phyloP scores from a whole-genome alignment of 768 basidiomycete genomes.

The Dentipellis fragilis region DNA sequence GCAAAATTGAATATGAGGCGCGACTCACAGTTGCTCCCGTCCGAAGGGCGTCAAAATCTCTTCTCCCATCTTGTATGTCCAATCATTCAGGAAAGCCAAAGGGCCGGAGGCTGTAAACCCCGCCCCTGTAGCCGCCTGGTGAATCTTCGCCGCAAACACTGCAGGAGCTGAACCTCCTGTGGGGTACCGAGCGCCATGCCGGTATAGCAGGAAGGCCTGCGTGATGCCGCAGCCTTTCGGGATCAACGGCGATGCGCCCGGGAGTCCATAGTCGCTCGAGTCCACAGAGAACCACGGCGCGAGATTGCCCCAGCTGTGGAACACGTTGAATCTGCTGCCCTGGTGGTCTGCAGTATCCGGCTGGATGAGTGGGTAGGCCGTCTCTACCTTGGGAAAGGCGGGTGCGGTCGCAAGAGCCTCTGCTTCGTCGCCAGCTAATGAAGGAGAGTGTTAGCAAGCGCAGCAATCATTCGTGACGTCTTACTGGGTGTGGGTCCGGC shows the following conservation, averaged over 20 bases:
- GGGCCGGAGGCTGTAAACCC: constrained; percentile 26
- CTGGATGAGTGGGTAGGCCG: constrained; percentile 31
- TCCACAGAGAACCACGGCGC: constrained; percentile 41
- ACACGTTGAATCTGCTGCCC: constrained; percentile 28
- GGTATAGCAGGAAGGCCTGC: constrained; percentile 30
- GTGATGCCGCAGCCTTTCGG: constrained; percentile 36
- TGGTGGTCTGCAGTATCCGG: constrained; percentile 21
- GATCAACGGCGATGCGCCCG: constrained; percentile 32
- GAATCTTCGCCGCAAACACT: constrained; percentile 16
- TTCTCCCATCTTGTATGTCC: constrained; percentile 36
- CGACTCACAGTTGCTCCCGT: constrained; percentile 26
- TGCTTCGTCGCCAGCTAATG: constrained; percentile 17
- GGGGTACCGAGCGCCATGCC: constrained; percentile 33
- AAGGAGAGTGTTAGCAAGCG: background rate
- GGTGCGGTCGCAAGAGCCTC: constrained; percentile 23
- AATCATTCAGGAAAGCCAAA: constrained; percentile 33
- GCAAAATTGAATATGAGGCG: background rate
- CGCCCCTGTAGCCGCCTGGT: constrained; percentile 12
- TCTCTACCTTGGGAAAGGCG: constrained; percentile 24
- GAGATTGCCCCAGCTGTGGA: constrained; percentile 37
- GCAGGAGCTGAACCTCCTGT: constrained; percentile 19
- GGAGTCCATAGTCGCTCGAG: constrained; percentile 32
- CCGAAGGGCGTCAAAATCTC: constrained; percentile 41
- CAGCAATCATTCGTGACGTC: background rate
- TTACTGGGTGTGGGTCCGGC: constrained; percentile 37